Percentiles rank a stretch among this genome's conserved stretches.
Conservation (phyloP, 2,329 filamentous ascomycete species). For the Tolypocladium amazonense region DNA sequence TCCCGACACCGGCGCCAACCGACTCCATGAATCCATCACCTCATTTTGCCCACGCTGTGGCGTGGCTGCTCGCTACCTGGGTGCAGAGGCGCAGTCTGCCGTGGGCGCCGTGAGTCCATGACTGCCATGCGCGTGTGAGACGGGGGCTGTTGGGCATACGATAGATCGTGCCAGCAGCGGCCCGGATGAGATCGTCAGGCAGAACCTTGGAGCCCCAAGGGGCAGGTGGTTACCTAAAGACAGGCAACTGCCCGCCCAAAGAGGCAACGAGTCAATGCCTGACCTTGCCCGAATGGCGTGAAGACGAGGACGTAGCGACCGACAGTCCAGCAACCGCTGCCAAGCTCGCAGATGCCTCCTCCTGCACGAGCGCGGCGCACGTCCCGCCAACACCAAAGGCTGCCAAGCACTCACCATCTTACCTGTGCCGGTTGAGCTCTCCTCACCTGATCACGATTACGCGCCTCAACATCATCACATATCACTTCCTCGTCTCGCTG, state of each 20-base stretch:
- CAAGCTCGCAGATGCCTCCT: neutral
- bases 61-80: neutral
- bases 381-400: too few relatives aligned
- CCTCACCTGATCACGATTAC: neutral
- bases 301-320: neutral
- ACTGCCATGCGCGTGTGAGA: neutral
- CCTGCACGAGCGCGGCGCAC: neutral
- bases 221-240: neutral
- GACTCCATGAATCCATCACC: neutral
- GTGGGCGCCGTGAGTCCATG: neutral
- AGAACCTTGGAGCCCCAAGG: neutral
- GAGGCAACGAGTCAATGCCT: neutral
- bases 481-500: neutral
- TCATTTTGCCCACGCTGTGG: neutral
- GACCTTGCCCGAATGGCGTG: neutral
- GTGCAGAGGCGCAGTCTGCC: neutral
- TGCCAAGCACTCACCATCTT: neutral
- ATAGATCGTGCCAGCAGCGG: neutral
- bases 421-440: neutral
- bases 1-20: neutral
- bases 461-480: neutral
- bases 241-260: neutral
- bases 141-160: neutral
- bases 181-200: neutral
- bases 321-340: neutral